phyloP scores from a whole-genome alignment of 2,329 filamentous ascomycete species.

The Cadophora sp. region DNA sequence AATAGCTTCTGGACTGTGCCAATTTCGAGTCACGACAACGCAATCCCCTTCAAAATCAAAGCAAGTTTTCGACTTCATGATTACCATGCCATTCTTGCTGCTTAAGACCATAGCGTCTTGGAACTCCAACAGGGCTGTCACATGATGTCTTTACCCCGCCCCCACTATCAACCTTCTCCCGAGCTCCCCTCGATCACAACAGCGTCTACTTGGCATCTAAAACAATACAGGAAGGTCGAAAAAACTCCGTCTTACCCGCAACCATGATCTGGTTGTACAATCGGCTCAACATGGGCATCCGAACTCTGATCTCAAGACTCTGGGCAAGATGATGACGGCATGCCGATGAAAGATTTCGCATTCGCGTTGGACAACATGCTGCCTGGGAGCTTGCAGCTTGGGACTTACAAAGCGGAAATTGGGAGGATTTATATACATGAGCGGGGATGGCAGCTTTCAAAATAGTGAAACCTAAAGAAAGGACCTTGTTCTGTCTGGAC shows the following conservation, averaged over 20 bases:
- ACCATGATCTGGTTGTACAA: neutral
- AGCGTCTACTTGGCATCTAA: neutral
- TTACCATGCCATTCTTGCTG: too few species aligned
- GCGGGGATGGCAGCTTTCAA: too few species aligned
- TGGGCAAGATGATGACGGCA: slow-evolving; percentile 1
- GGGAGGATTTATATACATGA: too few species aligned
- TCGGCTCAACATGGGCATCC: neutral
- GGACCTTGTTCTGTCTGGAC: neutral
- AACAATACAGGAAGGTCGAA: slow-evolving; percentile 10
- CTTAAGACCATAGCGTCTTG: neutral
- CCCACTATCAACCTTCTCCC: neutral
- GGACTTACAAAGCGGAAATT: neutral
- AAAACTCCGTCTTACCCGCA: neutral
- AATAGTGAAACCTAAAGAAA: too few species aligned
- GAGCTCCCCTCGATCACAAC: neutral
- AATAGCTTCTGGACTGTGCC: too few species aligned
- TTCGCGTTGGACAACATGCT: neutral
- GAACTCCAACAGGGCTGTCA: neutral
- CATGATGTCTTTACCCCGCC: neutral
- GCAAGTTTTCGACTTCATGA: neutral
- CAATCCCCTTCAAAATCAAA: too few species aligned
- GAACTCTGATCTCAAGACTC: slow-evolving; percentile 7
- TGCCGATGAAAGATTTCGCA: neutral
- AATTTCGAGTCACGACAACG: too few species aligned
- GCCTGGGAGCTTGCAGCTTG: neutral